Evolutionary conservation across 2,329 filamentous ascomycete species (phyloP), one percentile per base, ranked within the genome.

Genomic region (Cordyceps pruinosa): DNA sequence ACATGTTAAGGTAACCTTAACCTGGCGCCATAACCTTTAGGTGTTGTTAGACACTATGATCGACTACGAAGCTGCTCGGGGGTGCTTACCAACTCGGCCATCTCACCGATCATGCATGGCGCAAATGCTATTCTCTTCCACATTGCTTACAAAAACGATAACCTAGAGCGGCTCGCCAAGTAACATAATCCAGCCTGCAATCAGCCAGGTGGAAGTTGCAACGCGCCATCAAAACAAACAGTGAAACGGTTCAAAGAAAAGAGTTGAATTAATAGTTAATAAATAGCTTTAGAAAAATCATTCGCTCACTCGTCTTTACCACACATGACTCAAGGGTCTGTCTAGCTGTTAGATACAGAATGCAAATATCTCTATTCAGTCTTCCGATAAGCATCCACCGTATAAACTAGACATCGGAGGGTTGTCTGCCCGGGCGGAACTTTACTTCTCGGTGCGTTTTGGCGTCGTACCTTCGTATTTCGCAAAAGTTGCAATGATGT

Each of bases 1-100:
- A 48, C 44, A 32, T 41, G 34, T 41, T 56, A 56, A 56, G 52
- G 52, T 56, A 28, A 41, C 52, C 52, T 56, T 56, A 56, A 56
- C 52, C 52, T 56, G 52, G 52, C 52, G 52, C 52, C 52, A 56
- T 56, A 56, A 56, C 46, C 46, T 48, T 7, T 5, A 10, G 28
- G 21, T 2, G 9, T 34, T 48, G 30, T 48, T 48, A 48, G 46
- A 32, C 46, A n/a, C 13, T n/a, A n/a, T 4, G n/a, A 13, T 48
- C 30, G 46, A n/a, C 30, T 34, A 35, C 28, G 3, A 5, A 23
- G 17, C 8, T n/a, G 28, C 13, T 48, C 5, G 2, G 46, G 46
- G 28, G 6, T 19, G 17, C 46, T 5, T 48, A 48, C 52, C 52
- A 56, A 56, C 52, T 56, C 52, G 52, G 52, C 52, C 52, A 56